phyloP scores from a whole-genome alignment of 495 filamentous ascomycete genomes.

The Gamarada debralockiae region DNA sequence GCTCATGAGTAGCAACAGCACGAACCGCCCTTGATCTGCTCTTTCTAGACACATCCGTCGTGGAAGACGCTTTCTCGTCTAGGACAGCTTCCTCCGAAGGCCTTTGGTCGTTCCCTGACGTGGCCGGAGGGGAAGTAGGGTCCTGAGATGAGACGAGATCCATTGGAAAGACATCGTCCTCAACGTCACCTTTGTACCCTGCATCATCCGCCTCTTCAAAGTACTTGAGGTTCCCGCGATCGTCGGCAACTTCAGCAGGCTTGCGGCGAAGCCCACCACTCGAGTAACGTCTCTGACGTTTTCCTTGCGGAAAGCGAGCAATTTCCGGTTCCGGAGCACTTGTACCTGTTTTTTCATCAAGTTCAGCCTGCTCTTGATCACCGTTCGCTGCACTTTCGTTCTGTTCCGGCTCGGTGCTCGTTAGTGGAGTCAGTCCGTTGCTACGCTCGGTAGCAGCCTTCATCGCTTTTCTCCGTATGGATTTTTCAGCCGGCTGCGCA shows the following conservation, averaged over 20 bases:
- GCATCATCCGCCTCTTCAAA: constrained; percentile 74
- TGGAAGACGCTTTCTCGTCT: background rate
- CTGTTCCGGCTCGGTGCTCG: background rate
- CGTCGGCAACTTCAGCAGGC: constrained; percentile 57
- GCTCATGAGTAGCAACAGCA: constrained; percentile 8
- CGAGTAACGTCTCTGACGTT: constrained; percentile 66
- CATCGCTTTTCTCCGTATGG: constrained; percentile 22
- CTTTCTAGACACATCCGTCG: background rate
- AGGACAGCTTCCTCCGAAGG: background rate
- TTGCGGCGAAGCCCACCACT: constrained; percentile 71
- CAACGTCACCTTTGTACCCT: constrained; percentile 74
- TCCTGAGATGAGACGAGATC: constrained; percentile 45
- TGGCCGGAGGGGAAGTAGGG: background rate
- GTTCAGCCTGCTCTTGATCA: constrained; percentile 23
- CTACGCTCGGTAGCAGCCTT: constrained; percentile 20
- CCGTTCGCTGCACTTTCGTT: background rate
- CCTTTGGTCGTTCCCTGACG: background rate
- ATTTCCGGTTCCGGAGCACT: constrained; percentile 54
- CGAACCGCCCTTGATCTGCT: background rate
- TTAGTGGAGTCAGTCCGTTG: background rate
- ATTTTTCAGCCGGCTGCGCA: constrained; percentile 15
- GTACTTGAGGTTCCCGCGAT: constrained; percentile 70
- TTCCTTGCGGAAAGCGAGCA: constrained; percentile 32
- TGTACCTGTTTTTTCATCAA: constrained; percentile 43
- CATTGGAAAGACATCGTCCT: constrained; percentile 74